Base-by-base conservation (phyloP, 2,329 filamentous ascomycete species). In the Xenosphaeropsis pyriputrescens region DNA sequence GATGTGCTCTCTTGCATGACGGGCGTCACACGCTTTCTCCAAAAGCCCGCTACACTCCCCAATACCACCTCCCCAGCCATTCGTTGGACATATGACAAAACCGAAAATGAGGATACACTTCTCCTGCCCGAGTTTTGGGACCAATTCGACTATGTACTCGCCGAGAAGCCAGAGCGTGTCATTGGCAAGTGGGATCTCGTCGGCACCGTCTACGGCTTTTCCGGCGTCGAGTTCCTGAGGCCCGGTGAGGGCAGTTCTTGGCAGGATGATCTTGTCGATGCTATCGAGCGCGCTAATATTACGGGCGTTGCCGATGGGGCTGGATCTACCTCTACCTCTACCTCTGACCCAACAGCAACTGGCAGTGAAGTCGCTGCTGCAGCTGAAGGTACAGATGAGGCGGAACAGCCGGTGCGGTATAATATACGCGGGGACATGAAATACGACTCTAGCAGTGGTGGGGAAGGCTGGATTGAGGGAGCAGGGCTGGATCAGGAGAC, bases 1-100 rank as follows among this genome's bases (percentile, higher is more conserved):
- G 77, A 81, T 48, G 72, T 79, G 11, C 60, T 76, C 9, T 70
- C 72, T 35, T 81, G 77, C 61, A 81, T 81, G 76, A 81, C 77
- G 19, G 77, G 77, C 37, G 68, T 80, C 8, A 79, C 77, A 3
- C 70, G 77, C 37, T 82, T 82, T 47, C 67, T 70, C 14, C 67
- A 61, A 43, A 46, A 73, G 45, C 35, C 45, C 5, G 29, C 22
- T 36, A 8, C 35, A 44, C 6, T 37, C 40, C n/a, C 37, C 14
- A 43, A 45, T 37, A 57, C 57, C 34, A 14, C 41, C 33, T 41
- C 35, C 40, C 36, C 39, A 18, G 33, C 45, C 40, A 42, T 29
- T 42, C 47, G 19, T 41, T 47, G 36, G 48, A 8, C 17, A 1
- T 71, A 78, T 43, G 75, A 81, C 57, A 80, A 79, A 57, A 79